Percentiles rank a stretch among this genome's conserved stretches.
phyloP scores from a whole-genome alignment of 768 basidiomycete genomes.

The Lactifluus pinguis region DNA sequence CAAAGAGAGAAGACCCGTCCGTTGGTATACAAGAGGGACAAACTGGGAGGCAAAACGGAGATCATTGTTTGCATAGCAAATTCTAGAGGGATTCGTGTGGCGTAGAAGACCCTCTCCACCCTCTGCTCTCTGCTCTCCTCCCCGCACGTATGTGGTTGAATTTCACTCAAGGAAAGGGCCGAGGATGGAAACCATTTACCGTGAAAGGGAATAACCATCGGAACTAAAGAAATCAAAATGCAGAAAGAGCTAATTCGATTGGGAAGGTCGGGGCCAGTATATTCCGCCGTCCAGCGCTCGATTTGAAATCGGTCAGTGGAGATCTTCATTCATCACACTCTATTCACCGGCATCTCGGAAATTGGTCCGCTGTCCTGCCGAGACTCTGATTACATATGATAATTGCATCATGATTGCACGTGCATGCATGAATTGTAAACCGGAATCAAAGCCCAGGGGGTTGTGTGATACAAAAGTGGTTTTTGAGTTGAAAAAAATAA shows the following conservation, averaged over 20 bases:
- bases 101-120: slow-evolving; percentile 4
- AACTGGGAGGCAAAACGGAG: slow-evolving; percentile 1
- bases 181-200: slow-evolving; percentile 10
- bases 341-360: slow-evolving; percentile 17
- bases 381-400: slow-evolving; percentile 11
- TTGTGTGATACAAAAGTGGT: slow-evolving; percentile 12
- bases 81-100: slow-evolving; percentile 8
- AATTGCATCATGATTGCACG: slow-evolving; percentile 19
- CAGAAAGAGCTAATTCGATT: neutral
- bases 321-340: slow-evolving; percentile 14
- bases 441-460: slow-evolving; percentile 4
- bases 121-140: neutral
- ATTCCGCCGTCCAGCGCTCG: neutral
- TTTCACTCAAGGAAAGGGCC: neutral
- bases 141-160: neutral
- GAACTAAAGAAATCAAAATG: slow-evolving; percentile 4
- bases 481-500: slow-evolving; percentile 1
- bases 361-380: neutral
- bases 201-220: slow-evolving; percentile 10
- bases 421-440: slow-evolving; percentile 7
- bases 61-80: neutral
- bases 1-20: slow-evolving; percentile 1
- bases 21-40: neutral
- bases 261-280: slow-evolving; percentile 8
- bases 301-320: neutral